These are phyloP conservation scores for Boletus rubroflammeus DNA, from an alignment of 768 basidiomycete species.

Conservation along the genomic window DNA sequence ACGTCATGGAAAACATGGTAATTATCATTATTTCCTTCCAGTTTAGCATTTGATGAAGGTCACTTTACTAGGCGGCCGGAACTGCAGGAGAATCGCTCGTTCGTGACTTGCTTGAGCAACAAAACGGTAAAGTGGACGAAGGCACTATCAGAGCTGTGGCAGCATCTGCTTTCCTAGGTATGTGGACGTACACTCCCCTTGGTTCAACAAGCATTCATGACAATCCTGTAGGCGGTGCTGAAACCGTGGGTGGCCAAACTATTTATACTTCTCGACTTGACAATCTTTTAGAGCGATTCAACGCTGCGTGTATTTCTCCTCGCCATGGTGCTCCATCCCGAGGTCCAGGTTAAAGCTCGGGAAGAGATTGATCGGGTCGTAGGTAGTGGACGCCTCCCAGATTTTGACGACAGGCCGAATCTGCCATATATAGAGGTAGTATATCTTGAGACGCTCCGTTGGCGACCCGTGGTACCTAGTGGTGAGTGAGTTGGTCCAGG, in stretches of 20 bases:
- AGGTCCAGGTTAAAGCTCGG: constrained; percentile 30
- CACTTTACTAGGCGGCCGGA: constrained; percentile 12
- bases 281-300: constrained; percentile 10
- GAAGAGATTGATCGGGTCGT: constrained; percentile 32
- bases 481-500: constrained; percentile 17
- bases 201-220: background rate
- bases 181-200: background rate
- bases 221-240: constrained; percentile 20
- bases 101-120: constrained; percentile 9
- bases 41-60: background rate
- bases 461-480: constrained; percentile 27
- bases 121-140: background rate
- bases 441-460: constrained; percentile 31
- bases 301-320: constrained; percentile 28
- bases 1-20: constrained; percentile 26
- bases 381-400: constrained; percentile 29
- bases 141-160: constrained; percentile 23
- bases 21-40: background rate
- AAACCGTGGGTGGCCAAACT: constrained; percentile 19
- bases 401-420: constrained; percentile 22
- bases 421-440: constrained; percentile 34
- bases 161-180: constrained; percentile 21
- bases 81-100: constrained; percentile 21
- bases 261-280: background rate
- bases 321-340: constrained; percentile 34